phyloP scores from a whole-genome alignment of 345 rosid genomes.

The Adansonia digitata region DNA sequence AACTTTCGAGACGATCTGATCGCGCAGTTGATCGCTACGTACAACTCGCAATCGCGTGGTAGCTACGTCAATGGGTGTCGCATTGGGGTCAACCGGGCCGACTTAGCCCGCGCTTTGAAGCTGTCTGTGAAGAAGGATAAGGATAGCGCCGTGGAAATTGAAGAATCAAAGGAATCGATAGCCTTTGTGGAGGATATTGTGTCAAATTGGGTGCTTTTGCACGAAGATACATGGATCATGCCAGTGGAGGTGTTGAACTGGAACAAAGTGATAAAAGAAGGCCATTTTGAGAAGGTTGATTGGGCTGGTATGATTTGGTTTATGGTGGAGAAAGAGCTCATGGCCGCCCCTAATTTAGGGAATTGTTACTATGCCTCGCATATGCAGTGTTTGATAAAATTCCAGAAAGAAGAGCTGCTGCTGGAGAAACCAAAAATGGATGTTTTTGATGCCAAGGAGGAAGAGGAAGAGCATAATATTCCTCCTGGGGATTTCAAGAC shows the following conservation, averaged over 20 bases:
- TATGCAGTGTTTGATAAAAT: conserved; percentile 67
- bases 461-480: conserved; percentile 24
- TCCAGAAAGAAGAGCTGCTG: conserved; percentile 42
- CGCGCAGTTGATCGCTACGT: conserved; percentile 58
- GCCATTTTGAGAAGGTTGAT: conserved; percentile 66
- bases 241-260: conserved; percentile 50
- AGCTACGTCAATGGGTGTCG: conserved; percentile 61
- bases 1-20: conserved; percentile 49
- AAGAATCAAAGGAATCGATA: conserved; percentile 45
- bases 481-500: conserved; percentile 23
- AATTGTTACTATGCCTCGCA: conserved; percentile 87
- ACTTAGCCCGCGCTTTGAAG: conserved; percentile 72
- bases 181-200: conserved; percentile 53
- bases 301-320: conserved; percentile 76
- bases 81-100: conserved; percentile 61
- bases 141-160: conserved; percentile 20
- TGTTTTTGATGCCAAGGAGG: conserved; percentile 33
- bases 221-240: conserved; percentile 80
- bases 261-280: conserved; percentile 42
- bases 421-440: conserved; percentile 24
- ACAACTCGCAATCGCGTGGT: conserved; percentile 26
- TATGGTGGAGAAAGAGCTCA: conserved; percentile 84
- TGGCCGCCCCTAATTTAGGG: conserved; percentile 31
- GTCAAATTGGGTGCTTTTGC: conserved; percentile 60
- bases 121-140: conserved; percentile 47